Percentiles rank a stretch among this genome's conserved stretches.
Conservation (phyloP, 2,329 filamentous ascomycete genomes). For the Fusarium bulbicola region DNA sequence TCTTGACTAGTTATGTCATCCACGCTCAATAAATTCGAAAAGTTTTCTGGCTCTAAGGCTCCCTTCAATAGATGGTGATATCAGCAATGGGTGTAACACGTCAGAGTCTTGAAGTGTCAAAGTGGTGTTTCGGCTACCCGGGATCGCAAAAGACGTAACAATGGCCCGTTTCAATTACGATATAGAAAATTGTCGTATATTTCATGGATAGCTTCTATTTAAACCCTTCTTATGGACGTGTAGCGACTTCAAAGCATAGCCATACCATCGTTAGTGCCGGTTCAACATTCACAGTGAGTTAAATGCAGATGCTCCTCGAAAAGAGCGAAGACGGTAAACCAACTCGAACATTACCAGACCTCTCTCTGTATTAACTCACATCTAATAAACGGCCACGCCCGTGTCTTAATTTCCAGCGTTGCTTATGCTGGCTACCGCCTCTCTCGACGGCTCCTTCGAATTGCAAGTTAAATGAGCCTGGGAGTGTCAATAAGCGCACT, state of each 20-base stretch:
- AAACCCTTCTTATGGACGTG: not conserved
- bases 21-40: fast-evolving
- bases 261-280: not conserved
- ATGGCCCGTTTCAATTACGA: not conserved
- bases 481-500: not conserved
- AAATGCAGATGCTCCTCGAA: fast-evolving
- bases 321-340: not conserved
- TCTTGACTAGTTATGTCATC: fast-evolving
- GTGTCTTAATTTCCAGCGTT: not conserved
- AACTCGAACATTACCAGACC: not conserved
- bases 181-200: not conserved
- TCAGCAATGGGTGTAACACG: fast-evolving
- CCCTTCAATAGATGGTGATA: not conserved
- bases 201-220: not conserved
- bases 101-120: not conserved
- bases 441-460: fast-evolving
- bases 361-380: fast-evolving
- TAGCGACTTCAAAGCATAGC: not conserved
- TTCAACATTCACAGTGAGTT: too few species aligned
- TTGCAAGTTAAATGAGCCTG: not conserved
- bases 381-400: not conserved
- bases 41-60: fast-evolving
- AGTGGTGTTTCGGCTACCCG: not conserved
- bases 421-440: not conserved
- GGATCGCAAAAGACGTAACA: not conserved